Base-by-base conservation (phyloP, 768 basidiomycete species). In the Tricholoma sp. region DNA sequence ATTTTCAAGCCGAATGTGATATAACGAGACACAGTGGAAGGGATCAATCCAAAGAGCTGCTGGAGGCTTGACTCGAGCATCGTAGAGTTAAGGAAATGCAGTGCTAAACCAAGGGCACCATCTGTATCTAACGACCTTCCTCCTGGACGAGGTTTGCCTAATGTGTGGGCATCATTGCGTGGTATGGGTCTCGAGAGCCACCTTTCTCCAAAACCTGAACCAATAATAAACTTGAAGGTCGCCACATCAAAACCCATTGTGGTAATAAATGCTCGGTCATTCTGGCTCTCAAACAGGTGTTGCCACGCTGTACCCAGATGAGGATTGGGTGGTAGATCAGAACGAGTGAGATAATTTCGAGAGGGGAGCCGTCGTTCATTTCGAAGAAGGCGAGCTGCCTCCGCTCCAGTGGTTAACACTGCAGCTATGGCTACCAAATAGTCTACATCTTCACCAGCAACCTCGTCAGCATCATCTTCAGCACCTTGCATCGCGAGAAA, bases 51-150 rank as follows among this genome's bases (percentile, higher is more conserved):
- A 27, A 46, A 46, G 22, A 46, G 5, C 11, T 46, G 45, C 12
- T 46, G 45, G 22, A 46, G 45, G 45, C 45, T 27, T 46, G 45
- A 24, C 45, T 46, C 45, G 12, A 46, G 64, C 71, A 78, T 78
- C 0, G 73, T 69, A 0, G 77, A 79, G 43, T 66, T 67, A 7
- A 79, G 67, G 18, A 66, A 77, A 52, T 79, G 75, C 0, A 79
- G 66, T 1, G 70, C 55, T 4, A 77, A 69, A 1, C 78, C 74
- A 4, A 81, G 66, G 0, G 70, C 77, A 39, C 77, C 74, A n/a
- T 62, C 62, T 11, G 73, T 71, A 65, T 74, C 64, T 12, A 76
- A 63, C 7, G 75, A 79, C 4, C 72, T 50, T 0, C 55, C 27
- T 1, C 46, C 56, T 8, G 66, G 67, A 1, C 67, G 62, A 22